A percentile compares a stretch with the other conserved stretches of the same genome.
phyloP scores from a whole-genome alignment of 2,329 filamentous ascomycete species.

The Colletotrichum limetticola region DNA sequence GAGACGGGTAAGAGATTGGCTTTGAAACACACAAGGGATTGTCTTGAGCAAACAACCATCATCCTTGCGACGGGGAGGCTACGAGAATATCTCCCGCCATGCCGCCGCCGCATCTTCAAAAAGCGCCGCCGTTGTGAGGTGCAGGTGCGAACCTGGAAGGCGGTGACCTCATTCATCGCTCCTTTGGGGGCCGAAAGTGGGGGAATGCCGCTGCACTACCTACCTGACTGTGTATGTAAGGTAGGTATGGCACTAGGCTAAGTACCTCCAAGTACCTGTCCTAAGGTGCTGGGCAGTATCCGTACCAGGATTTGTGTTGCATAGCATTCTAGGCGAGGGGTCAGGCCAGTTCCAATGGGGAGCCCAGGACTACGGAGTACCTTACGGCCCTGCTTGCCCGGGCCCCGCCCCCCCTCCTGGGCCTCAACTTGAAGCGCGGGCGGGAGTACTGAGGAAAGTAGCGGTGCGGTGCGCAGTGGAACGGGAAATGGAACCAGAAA shows the following conservation, averaged over 20 bases:
- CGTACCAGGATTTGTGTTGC: not conserved
- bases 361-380: too few relatives aligned
- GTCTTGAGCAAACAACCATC: conserved; percentile 13
- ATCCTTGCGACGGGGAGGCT: conserved; percentile 15
- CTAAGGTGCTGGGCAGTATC: not conserved
- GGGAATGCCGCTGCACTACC: conserved; percentile 28
- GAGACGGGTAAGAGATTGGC: not conserved
- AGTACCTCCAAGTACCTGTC: not conserved
- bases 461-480: conserved; percentile 15
- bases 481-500: not conserved
- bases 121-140: conserved; percentile 5
- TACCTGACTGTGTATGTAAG: not conserved
- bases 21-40: conserved; percentile 17
- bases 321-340: conserved; percentile 12
- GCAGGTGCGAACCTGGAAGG: conserved; percentile 8
- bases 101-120: conserved; percentile 2
- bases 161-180: conserved; percentile 31
- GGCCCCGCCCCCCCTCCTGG: not conserved
- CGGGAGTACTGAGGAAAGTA: conserved; percentile 10
- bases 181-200: conserved; percentile 21
- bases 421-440: conserved; percentile 18
- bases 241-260: not conserved
- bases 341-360: not conserved
- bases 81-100: conserved; percentile 7
- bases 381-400: not conserved